A percentile compares a stretch with the other conserved stretches of the same genome.
These are phyloP conservation scores for Neckera pumila DNA, from an alignment of 225 moss, liverwort and hornwort species.

Conservation along the genomic window DNA sequence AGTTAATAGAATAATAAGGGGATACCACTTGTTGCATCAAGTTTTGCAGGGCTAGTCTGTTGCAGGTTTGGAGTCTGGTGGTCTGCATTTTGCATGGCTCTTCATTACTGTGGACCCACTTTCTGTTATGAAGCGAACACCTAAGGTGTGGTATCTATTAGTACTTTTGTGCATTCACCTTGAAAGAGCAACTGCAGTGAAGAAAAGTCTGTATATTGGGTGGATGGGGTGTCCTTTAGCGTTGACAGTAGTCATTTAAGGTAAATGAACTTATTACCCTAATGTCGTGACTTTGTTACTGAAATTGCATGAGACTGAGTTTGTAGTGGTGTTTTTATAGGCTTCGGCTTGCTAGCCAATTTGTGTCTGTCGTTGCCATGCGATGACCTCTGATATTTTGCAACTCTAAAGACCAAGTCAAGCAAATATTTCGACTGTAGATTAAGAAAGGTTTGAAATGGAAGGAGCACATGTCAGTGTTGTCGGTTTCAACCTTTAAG, in stretches of 20 bases:
- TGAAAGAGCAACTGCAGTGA: background rate
- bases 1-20: slow-evolving; percentile 10
- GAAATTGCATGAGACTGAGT: background rate
- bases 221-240: background rate
- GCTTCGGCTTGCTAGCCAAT: background rate
- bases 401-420: background rate
- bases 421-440: background rate
- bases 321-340: background rate
- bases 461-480: background rate
- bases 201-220: background rate
- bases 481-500: background rate
- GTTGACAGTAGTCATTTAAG: background rate
- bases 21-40: background rate
- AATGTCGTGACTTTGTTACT: background rate
- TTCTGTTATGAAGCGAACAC: background rate
- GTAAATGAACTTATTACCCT: background rate
- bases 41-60: background rate
- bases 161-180: background rate
- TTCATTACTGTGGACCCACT: background rate
- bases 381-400: background rate
- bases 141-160: background rate
- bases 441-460: background rate
- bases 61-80: background rate
- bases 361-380: background rate
- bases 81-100: background rate